Conservation (phyloP, 306 rosid genomes). For the Corylus heterophylla region DNA sequence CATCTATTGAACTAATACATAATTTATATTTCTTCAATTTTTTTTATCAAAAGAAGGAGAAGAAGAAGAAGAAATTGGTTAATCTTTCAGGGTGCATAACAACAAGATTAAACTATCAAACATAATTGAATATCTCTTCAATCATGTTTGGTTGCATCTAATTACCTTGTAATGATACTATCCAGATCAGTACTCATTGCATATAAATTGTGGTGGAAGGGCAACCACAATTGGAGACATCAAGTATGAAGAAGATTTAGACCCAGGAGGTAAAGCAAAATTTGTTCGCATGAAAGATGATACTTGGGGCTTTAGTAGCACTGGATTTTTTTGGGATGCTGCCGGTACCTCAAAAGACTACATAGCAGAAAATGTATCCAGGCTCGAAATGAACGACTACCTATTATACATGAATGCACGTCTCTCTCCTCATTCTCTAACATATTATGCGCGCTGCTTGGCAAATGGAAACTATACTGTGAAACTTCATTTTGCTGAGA, state of each 20-base stretch:
- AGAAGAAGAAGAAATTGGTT: background rate
- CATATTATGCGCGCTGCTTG: constrained; percentile 61
- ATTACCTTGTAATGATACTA: background rate
- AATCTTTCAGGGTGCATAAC: no score
- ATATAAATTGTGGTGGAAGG: constrained; percentile 67
- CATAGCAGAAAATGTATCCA: constrained; percentile 23
- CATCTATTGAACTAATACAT: background rate
- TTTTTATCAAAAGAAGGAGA: no score
- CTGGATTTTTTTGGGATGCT: constrained; percentile 55
- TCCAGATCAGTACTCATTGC: constrained; percentile 37
- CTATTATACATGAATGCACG: constrained; percentile 53
- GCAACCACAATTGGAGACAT: constrained; percentile 37
- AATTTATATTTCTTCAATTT: background rate
- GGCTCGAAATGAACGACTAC: constrained; percentile 27
- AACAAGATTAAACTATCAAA: background rate
- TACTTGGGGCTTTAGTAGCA: constrained; percentile 66
- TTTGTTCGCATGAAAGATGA: constrained; percentile 13
- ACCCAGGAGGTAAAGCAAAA: constrained; percentile 50
- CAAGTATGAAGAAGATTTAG: constrained; percentile 53
- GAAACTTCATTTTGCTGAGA: constrained; percentile 26
- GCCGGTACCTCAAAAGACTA: constrained; percentile 29
- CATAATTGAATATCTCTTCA: background rate
- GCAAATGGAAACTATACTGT: constrained; percentile 42
- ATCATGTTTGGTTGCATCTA: background rate
- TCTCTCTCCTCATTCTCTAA: constrained; percentile 44